Evolutionary conservation across 768 basidiomycete genomes (phyloP).

Genomic region (Tulasnella sp.): DNA sequence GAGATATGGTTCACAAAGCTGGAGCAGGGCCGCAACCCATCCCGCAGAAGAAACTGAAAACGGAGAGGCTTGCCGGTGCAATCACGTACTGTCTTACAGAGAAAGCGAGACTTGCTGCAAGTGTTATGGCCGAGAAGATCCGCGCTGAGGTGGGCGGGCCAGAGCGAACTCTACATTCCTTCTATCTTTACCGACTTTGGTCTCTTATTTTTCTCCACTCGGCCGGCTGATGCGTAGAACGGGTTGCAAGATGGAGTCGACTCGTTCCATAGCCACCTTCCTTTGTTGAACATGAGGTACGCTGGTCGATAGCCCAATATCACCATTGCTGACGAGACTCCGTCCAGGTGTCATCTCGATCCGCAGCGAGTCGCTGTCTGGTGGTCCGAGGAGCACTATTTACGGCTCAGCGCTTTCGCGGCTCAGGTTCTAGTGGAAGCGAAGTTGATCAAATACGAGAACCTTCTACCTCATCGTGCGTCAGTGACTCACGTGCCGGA

Average conservation of each 20-base stretch:
- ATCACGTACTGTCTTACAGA: conserved; percentile 39
- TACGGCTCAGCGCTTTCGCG: conserved; percentile 43
- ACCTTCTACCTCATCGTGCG: conserved; percentile 41
- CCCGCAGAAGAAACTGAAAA: conserved; percentile 38
- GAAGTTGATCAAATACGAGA: conserved; percentile 31
- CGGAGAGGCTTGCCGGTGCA: conserved; percentile 41
- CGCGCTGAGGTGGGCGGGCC: conserved; percentile 32
- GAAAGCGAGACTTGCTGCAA: conserved; percentile 38
- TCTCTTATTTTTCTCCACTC: background rate
- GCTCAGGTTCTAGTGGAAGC: conserved; percentile 40
- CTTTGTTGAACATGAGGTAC: conserved; percentile 49
- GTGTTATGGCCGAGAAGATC: conserved; percentile 39
- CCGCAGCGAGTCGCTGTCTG: conserved; percentile 41
- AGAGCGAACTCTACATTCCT: background rate
- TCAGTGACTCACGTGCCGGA: background rate
- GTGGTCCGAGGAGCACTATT: conserved; percentile 42
- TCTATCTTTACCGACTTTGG: background rate
- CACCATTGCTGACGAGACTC: background rate
- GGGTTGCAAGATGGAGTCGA: conserved; percentile 39
- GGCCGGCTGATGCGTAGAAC: conserved; percentile 28
- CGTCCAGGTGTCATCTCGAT: conserved; percentile 41
- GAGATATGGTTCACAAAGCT: conserved; percentile 49
- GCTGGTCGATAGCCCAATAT: background rate
- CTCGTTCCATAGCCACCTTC: conserved; percentile 48
- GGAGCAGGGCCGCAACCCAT: conserved; percentile 54